Base-by-base conservation (phyloP, 768 basidiomycete species). In the Filobasidium wieringae region DNA sequence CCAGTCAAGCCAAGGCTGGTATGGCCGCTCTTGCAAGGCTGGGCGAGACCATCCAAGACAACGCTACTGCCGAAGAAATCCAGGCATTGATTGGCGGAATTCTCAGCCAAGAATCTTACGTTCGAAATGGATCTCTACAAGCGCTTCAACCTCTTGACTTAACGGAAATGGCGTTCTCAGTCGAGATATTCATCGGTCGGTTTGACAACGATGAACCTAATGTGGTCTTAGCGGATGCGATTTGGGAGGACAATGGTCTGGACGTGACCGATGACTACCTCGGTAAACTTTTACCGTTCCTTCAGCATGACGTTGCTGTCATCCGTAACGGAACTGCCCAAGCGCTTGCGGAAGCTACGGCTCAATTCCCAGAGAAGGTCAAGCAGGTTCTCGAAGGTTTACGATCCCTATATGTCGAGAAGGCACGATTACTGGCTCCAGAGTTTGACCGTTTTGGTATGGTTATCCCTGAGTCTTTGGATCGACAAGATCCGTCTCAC, bases 401-500 rank as follows among this genome's bases (percentile, higher is more conserved):
- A 40, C 77, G 87, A 67, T 80, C 78, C 0, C 80, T 85, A 61
- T 96, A 93, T 74, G 81, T 82, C 12, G 90, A 90, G 53, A 93
- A 88, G 80, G 87, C 89, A 2, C 90, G 85, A 71, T 79, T 87
- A 36, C 79, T 93, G 4, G 84, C 84, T 3, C 91, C 92, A 0
- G 88, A 95, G 71, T 96, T 87, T 67, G 95, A 97, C 70, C 77
- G 85, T 80, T 99, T 86, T 73, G 95, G 95, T 15, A 93, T 97
- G 87, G 80, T 97, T 51, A 84, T 93, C 51, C 82, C 87, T 19
- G 81, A 84, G 64, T 91, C 84, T 37, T 75, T 96, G n/a, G 85
- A 88, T 65, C 81, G 86, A 26, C 75, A 81, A 8, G 95, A 99
- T 74, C 93, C 92, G 6, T 97, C 87, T 87, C 80, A 83, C 43